phyloP scores from a whole-genome alignment of 345 rosid genomes.

The Arabidopsis suecica region DNA sequence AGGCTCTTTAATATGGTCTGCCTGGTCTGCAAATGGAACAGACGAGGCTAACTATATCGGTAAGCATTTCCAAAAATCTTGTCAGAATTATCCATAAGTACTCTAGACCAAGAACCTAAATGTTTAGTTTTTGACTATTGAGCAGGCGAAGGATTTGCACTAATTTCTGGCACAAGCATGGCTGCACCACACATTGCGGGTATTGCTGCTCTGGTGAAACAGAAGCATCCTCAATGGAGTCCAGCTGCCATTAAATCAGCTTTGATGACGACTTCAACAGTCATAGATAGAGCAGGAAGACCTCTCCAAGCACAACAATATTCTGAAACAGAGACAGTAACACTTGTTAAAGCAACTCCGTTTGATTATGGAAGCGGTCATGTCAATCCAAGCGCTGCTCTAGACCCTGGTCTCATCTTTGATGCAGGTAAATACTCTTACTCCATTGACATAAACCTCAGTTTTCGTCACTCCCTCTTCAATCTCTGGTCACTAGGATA shows the following conservation, averaged over 20 bases:
- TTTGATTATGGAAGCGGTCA: slow-evolving; percentile 99
- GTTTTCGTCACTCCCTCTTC: background rate
- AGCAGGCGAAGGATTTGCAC: slow-evolving; percentile 96
- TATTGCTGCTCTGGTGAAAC: slow-evolving; percentile 97
- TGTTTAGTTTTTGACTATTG: background rate
- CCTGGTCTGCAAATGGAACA: slow-evolving; percentile 98
- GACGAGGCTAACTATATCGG: slow-evolving; percentile 91
- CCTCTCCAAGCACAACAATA: slow-evolving; percentile 94
- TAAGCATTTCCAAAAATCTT: slow-evolving; percentile 43
- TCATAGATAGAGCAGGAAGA: slow-evolving; percentile 82
- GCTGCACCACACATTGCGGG: slow-evolving; percentile 99
- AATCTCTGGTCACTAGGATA: background rate
- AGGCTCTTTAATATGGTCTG: slow-evolving; percentile 98
- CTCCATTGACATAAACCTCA: background rate
- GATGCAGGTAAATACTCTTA: slow-evolving; percentile 70
- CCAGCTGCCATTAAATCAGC: slow-evolving; percentile 98
- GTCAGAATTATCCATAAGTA: background rate
- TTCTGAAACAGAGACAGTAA: slow-evolving; percentile 79
- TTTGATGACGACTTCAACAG: slow-evolving; percentile 89
- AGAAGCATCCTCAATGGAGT: slow-evolving; percentile 95
- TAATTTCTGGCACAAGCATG: slow-evolving; percentile 99
- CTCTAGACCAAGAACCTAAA: slow-evolving; percentile 20
- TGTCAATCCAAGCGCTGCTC: slow-evolving; percentile 91
- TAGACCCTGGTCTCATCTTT: slow-evolving; percentile 95
- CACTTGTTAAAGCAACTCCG: slow-evolving; percentile 83